Evolutionary conservation across 2,329 filamentous ascomycete species (phyloP).

Genomic region (Stagonosporopsis vannaccii): DNA sequence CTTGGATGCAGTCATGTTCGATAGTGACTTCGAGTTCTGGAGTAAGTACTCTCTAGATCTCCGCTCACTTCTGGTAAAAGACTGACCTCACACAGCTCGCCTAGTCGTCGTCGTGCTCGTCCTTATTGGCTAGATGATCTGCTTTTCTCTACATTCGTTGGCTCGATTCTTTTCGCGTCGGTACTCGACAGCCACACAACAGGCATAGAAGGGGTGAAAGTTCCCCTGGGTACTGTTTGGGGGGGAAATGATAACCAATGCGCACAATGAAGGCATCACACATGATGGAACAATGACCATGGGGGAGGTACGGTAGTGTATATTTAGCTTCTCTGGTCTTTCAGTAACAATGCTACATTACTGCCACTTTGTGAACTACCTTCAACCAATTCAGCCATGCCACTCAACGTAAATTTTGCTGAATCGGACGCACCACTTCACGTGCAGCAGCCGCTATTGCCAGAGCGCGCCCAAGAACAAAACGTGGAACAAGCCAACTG

Average conservation of each 20-base stretch:
- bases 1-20: constrained; percentile 1
- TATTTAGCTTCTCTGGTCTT: not conserved
- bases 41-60: not conserved
- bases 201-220: not conserved
- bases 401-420: not conserved
- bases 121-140: not conserved
- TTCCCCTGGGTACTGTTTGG: not conserved
- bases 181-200: not conserved
- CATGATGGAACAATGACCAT: not conserved
- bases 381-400: constrained; percentile 1
- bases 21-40: constrained; percentile 5
- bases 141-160: not conserved
- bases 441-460: not conserved
- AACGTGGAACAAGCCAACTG: not conserved
- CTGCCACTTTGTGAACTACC: not conserved
- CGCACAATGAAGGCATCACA: constrained; percentile 1
- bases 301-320: not conserved
- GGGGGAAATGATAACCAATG: not conserved
- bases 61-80: too few relatives aligned
- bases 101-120: not conserved
- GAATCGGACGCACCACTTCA: not conserved
- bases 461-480: not conserved
- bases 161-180: not conserved
- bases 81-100: not conserved
- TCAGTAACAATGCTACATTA: not conserved